Percentiles rank a stretch among this genome's conserved stretches.
Conservation (phyloP, 495 filamentous ascomycete genomes). For the Xylaria telfairii region DNA sequence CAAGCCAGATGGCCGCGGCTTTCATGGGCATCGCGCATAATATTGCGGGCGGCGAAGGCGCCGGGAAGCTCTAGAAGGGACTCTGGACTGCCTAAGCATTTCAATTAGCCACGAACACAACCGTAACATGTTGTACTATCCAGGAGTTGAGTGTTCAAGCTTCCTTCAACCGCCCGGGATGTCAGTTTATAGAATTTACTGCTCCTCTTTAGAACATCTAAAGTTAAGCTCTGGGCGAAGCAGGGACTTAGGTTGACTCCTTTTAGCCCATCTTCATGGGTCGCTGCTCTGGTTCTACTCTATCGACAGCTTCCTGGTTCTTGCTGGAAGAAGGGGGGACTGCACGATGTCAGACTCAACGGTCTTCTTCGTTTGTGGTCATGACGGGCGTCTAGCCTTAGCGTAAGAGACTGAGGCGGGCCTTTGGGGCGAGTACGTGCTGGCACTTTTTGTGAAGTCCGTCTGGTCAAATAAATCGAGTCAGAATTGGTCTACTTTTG, state of each 20-base stretch:
- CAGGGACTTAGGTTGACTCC: not conserved
- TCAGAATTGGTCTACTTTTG: constrained; percentile 6
- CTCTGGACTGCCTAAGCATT: not conserved
- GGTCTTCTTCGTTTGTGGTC: no score
- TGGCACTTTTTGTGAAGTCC: not conserved
- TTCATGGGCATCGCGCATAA: not conserved
- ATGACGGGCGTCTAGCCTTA: no score
- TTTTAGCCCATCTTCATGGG: no score
- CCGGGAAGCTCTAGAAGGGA: not conserved
- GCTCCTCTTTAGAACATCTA: not conserved
- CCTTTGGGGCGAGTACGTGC: not conserved
- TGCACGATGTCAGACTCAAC: no score
- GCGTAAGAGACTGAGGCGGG: no score
- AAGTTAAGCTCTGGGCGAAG: not conserved
- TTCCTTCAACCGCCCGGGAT: not conserved
- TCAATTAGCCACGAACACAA: not conserved
- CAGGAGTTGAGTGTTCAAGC: no score
- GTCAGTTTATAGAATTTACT: not conserved
- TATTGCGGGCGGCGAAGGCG: not conserved
- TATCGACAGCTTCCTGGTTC: no score
- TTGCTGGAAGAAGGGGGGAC: no score
- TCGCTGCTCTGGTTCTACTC: no score
- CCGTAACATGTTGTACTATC: no score
- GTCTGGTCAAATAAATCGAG: not conserved
- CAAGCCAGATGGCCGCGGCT: not conserved